Evolutionary conservation across 352 stramenopile genomes (phyloP), one percentile per base, ranked within the genome.

Genomic region (Globisporangium viniferum): DNA sequence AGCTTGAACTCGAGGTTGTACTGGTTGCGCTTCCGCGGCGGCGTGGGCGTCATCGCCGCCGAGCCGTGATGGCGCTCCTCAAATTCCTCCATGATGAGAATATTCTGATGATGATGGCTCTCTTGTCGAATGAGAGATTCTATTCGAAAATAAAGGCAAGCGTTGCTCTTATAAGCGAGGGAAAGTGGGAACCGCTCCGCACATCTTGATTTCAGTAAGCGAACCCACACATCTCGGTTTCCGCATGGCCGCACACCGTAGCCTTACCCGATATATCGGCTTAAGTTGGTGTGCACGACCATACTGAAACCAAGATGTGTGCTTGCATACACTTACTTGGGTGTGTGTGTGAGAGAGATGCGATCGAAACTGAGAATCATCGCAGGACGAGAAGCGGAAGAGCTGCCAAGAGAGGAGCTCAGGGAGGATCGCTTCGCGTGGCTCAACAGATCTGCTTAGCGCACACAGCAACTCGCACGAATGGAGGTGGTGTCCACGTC

Each of bases 1-100:
- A 71, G 66, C 53, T 71, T 71, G 59, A 71, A 71, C 59, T 71
- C 66, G 59, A 71, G 66, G n/a, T 66, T 71, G 66, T 71, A 71
- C 66, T 71, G 66, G 51, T 67, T 71, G 59, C 66, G 59, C 39
- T 64, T 71, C 27, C 46, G 41, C 5, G 58, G 57, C n/a, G 15
- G n/a, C 39, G 39, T 2, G 5, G 53, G 1, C 0, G 55, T 4
- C n/a, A 31, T 31, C 1, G 54, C 29, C 24, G 46, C 4, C 0
- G 8, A 33, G 46, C 14, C 46, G 35, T 49, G 9, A 44, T 44
- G 36, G 36, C 5, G 10, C 15, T 56, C 46, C 0, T 29, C 27
- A 22, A 24, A 24, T 22, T 51, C 44, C 18, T 51, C 44, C 44
- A 51, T 51, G 41, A n/a, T 51, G 20, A 49, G 14, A 5, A 49